A percentile compares a stretch with the other conserved stretches of the same genome.
Conservation (phyloP, 805 yeast genomes). For the Kodamaea nitidulidarum region DNA sequence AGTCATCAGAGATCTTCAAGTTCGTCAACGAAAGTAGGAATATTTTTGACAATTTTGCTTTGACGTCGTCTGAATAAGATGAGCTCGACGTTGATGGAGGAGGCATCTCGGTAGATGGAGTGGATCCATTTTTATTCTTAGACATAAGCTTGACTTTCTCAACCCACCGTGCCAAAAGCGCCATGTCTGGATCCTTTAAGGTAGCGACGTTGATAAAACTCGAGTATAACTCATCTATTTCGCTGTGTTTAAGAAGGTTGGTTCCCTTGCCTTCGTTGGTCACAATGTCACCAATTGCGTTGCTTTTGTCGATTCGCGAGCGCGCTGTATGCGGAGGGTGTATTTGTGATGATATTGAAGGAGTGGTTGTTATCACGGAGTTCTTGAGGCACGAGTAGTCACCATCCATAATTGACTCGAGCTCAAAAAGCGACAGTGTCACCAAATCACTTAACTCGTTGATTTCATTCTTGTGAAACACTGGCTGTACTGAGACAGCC, state of each 20-base stretch:
- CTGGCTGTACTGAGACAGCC: constrained; percentile 95
- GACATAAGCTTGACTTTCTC: constrained; percentile 26
- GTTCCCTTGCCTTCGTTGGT: constrained; percentile 7
- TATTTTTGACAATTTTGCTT: constrained; percentile 54
- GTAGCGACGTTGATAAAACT: constrained; percentile 59
- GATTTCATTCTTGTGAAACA: constrained; percentile 85
- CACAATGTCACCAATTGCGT: constrained; percentile 10
- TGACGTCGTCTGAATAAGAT: constrained; percentile 13
- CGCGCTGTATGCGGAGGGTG: constrained; percentile 4
- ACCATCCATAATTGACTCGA: constrained; percentile 56
- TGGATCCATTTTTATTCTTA: not conserved
- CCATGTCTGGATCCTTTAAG: constrained; percentile 36
- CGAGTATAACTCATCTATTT: constrained; percentile 66
- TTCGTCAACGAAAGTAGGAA: constrained; percentile 67
- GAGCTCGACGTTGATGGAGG: constrained; percentile 4
- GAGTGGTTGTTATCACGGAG: constrained; percentile 1
- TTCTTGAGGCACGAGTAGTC: constrained; percentile 31
- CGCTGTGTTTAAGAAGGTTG: constrained; percentile 32
- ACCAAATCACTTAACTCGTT: constrained; percentile 78
- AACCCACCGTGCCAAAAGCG: constrained; percentile 36
- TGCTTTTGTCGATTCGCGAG: constrained; percentile 7
- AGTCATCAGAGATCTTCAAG: constrained; percentile 60
- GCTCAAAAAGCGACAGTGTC: constrained; percentile 62
- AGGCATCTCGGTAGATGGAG: not conserved
- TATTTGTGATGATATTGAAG: constrained; percentile 4